Percentiles rank a stretch among this genome's conserved stretches.
Conservation (phyloP, 2,329 filamentous ascomycete genomes). For the Diplodia corticola region DNA sequence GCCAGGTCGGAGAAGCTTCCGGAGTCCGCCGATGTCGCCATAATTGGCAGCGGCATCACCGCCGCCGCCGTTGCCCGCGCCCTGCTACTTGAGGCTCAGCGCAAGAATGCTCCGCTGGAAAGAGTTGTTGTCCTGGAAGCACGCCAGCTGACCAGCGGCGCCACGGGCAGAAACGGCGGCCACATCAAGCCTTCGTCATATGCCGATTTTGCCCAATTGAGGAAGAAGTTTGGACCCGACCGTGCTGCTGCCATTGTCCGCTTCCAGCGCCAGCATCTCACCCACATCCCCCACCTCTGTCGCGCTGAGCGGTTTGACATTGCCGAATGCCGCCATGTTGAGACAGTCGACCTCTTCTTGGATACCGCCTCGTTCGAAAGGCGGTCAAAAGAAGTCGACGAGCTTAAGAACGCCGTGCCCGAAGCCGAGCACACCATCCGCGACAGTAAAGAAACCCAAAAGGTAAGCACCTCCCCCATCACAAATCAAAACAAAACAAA, state of each 20-base stretch:
- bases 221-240: constrained; percentile 27
- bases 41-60: constrained; percentile 66
- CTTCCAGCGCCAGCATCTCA: constrained; percentile 14
- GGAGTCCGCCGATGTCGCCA: constrained; percentile 45
- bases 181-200: constrained; percentile 50
- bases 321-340: constrained; percentile 17
- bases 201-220: constrained; percentile 26
- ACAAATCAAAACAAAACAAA: no score
- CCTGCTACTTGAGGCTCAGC: constrained; percentile 39
- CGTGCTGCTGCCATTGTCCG: constrained; percentile 32
- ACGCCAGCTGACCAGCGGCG: constrained; percentile 52
- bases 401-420: not conserved
- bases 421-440: not conserved
- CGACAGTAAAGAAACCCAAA: not conserved
- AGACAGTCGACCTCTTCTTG: constrained; percentile 22
- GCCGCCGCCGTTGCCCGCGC: constrained; percentile 67
- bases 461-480: not conserved
- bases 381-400: not conserved
- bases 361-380: not conserved
- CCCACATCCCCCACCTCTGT: constrained; percentile 3
- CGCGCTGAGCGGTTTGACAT: not conserved
- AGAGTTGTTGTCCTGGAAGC: constrained; percentile 47
- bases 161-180: constrained; percentile 57
- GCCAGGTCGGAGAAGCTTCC: constrained; percentile 28
- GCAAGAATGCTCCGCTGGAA: not conserved